phyloP scores from a whole-genome alignment of 139 green algal genomes.

The Volvox africanus region DNA sequence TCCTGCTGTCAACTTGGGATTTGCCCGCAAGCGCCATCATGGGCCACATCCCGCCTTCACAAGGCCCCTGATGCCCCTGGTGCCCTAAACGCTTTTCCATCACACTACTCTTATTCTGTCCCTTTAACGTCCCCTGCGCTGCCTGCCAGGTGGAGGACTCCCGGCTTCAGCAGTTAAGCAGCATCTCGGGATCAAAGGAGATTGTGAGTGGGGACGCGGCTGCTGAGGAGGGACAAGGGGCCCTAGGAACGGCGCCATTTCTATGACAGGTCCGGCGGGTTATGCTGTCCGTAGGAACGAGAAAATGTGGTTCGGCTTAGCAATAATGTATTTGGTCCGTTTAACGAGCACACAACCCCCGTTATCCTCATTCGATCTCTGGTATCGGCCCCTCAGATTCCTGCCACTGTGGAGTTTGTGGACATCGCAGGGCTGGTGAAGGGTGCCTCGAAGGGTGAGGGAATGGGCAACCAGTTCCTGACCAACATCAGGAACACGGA shows the following conservation, averaged over 20 bases:
- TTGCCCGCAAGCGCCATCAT: no score
- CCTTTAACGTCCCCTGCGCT: neutral
- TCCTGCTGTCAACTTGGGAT: no score
- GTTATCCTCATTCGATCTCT: no score
- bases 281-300: no score
- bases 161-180: constrained; percentile 71
- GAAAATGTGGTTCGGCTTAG: no score
- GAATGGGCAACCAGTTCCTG: constrained; percentile 99
- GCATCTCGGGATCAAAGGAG: constrained; percentile 80
- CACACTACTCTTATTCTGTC: neutral
- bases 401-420: constrained; percentile 97
- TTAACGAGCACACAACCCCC: no score
- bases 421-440: constrained; percentile 98
- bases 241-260: neutral
- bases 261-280: neutral
- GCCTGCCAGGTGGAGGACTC: constrained; percentile 64
- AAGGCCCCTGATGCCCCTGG: no score
- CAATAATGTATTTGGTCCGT: no score
- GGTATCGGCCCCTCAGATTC: constrained; percentile 67
- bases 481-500: constrained; percentile 97
- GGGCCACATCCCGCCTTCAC: no score
- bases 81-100: no score
- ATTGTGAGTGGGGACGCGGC: constrained; percentile 54
- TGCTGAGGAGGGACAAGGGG: neutral
- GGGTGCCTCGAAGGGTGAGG: constrained; percentile 90